Evolutionary conservation across 2,329 filamentous ascomycete genomes (phyloP), one percentile per base, ranked within the genome.

Genomic region (Colletotrichum noveboracense): DNA sequence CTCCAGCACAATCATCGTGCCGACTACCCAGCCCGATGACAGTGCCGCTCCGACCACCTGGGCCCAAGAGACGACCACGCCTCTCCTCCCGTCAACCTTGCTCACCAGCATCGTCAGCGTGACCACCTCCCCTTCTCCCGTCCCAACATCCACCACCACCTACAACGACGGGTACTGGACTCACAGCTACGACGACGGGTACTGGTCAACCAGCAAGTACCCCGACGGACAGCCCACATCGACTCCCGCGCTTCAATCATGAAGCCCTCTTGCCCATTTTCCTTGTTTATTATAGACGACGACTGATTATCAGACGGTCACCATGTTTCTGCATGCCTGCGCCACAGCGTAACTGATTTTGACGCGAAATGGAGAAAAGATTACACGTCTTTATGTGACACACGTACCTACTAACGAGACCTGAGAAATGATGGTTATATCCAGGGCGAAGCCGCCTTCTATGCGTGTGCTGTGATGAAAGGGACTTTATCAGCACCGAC

Each of bases 131-230:
- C 30, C 72, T 13, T 77, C 77, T 12, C 78, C 80, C 16, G 73
- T 78, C 34, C 78, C 80, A n/a, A 78, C 78, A 6, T 60, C 64
- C 38, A 77, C 71, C 16, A 76, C 76, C 28, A 83, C 82, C 14
- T 82, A 85, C 55, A 86, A 89, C 71, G 78, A 89, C 69, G 87
- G 87, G 30, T 80, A 80, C 66, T 89, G 87, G 88, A 52, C 43
- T 52, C 43, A 77, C 26, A 83, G 82, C 14, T 82, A 85, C 55
- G 87, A 89, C 71, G 78, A 89, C 69, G 87, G 87, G 21, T 80
- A 80, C 66, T 89, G 87, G 88, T 86, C 87, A 73, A 87, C 87
- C 5, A 83, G 83, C 1, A 77, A 77, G 34, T 89, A 88, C 70
- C 86, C 86, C 4, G 58, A 85, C 0, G 87, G 85, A 85, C 89